These are phyloP conservation scores for Fusarium paranaense DNA, from an alignment of 2,329 filamentous ascomycete species.

Conservation along the genomic window DNA sequence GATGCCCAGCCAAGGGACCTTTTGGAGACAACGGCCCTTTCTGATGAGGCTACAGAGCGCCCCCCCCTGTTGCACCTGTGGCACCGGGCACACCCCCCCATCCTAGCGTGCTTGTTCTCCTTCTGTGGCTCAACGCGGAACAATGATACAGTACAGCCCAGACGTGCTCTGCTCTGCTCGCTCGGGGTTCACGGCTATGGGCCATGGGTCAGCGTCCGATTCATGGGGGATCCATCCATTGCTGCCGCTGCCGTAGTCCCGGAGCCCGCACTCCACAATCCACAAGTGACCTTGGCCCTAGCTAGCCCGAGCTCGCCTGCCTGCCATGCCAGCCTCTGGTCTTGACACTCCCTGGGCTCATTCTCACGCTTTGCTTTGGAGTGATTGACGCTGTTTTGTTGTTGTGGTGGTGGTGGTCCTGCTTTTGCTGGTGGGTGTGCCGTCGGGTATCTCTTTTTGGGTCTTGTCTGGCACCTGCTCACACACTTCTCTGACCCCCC, in stretches of 20 bases:
- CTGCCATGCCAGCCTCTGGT: not conserved
- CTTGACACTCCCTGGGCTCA: slow-evolving; percentile 31
- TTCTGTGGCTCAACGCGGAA: slow-evolving; percentile 34
- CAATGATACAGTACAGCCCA: slow-evolving; percentile 9
- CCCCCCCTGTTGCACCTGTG: slow-evolving; percentile 32
- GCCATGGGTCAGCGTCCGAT: slow-evolving; percentile 26
- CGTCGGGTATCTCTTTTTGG: slow-evolving; percentile 26
- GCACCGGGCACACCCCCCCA: slow-evolving; percentile 34
- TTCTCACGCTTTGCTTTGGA: slow-evolving; percentile 26
- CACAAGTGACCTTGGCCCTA: slow-evolving; percentile 30
- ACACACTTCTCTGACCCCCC: not conserved
- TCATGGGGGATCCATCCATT: slow-evolving; percentile 34
- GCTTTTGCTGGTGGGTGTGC: slow-evolving; percentile 31
- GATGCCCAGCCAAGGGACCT: slow-evolving; percentile 39
- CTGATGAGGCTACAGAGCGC: slow-evolving; percentile 31
- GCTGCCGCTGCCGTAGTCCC: slow-evolving; percentile 40
- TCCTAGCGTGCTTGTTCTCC: slow-evolving; percentile 34
- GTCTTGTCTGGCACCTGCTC: slow-evolving; percentile 5
- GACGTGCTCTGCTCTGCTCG: slow-evolving; percentile 15
- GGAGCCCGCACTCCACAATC: slow-evolving; percentile 37
- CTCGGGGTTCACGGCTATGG: slow-evolving; percentile 38
- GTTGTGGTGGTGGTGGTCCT: slow-evolving; percentile 11
- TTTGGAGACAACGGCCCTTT: slow-evolving; percentile 36
- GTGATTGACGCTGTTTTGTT: slow-evolving; percentile 6
- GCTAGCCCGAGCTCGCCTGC: slow-evolving; percentile 26